These are phyloP conservation scores for Arabidopsis lyrata DNA, from an alignment of 441 rosid species.

Conservation along the genomic window DNA sequence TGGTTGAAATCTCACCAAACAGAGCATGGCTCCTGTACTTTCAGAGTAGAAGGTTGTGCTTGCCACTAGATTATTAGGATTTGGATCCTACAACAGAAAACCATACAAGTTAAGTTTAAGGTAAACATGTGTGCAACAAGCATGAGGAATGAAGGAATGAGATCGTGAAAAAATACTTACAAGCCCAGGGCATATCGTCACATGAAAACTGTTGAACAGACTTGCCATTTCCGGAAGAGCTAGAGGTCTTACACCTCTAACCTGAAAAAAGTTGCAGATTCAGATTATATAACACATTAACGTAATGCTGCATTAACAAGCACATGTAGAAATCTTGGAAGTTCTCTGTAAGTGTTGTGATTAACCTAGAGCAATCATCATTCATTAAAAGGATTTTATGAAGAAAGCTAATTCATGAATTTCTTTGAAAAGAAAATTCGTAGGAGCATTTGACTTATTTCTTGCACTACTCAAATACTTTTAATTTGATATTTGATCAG, in stretches of 20 bases:
- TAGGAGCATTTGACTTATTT: slow-evolving; percentile 7
- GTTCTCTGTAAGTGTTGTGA: background rate
- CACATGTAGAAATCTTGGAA: background rate
- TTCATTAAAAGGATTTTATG: background rate
- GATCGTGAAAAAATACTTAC: slow-evolving; percentile 40
- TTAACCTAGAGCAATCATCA: background rate
- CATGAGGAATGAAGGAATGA: background rate
- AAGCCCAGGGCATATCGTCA: slow-evolving; percentile 80
- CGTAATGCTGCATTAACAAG: background rate
- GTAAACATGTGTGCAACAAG: slow-evolving; percentile 3
- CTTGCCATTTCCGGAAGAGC: slow-evolving; percentile 82
- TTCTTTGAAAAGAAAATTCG: background rate
- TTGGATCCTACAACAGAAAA: slow-evolving; percentile 80
- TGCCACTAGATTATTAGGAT: slow-evolving; percentile 94
- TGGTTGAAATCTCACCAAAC: slow-evolving; percentile 66
- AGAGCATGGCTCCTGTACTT: slow-evolving; percentile 81
- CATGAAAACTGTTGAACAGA: slow-evolving; percentile 39
- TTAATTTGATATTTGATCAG: slow-evolving; percentile 11
- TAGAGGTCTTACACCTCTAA: slow-evolving; percentile 91
- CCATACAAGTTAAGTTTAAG: slow-evolving; percentile 2
- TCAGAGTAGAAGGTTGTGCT: slow-evolving; percentile 94
- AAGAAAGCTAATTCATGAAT: background rate
- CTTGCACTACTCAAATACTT: slow-evolving; percentile 6
- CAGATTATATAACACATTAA: slow-evolving; percentile 1
- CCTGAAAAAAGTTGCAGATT: slow-evolving; percentile 56